Evolutionary conservation across 2,329 filamentous ascomycete species (phyloP).

Genomic region (Westerdykella aurantiaca): DNA sequence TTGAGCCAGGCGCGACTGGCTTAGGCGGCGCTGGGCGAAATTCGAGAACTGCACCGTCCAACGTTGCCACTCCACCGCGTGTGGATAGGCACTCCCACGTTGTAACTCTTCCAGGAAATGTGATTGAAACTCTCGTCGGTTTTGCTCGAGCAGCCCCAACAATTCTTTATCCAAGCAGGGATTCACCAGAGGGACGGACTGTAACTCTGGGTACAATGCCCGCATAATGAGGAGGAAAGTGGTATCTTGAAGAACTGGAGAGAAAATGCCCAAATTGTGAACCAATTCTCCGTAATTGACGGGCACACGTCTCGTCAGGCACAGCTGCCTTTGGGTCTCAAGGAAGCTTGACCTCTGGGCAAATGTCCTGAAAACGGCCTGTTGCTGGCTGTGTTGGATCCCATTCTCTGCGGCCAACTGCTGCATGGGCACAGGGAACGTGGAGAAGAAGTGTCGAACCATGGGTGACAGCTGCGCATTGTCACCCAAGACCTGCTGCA

Average conservation of each 20-base stretch:
- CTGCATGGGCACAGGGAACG: constrained; percentile 42
- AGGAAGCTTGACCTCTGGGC: constrained; percentile 31
- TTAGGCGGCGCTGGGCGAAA: too few species aligned
- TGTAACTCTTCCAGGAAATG: too few species aligned
- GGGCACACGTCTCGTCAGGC: constrained; percentile 37
- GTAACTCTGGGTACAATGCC: too few species aligned
- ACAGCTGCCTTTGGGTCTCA: too few species aligned
- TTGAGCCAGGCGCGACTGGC: too few species aligned
- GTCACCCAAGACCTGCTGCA: constrained; percentile 43
- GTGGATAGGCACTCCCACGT: too few species aligned
- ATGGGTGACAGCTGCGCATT: constrained; percentile 40
- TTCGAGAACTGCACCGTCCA: too few species aligned
- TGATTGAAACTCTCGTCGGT: too few species aligned
- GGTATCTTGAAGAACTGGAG: constrained; percentile 49
- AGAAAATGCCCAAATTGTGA: constrained; percentile 45
- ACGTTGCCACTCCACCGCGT: too few species aligned
- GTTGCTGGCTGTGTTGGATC: constrained; percentile 28
- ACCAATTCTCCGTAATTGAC: constrained; percentile 54
- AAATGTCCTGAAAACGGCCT: constrained; percentile 34
- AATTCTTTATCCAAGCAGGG: too few species aligned
- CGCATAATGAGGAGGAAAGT: constrained; percentile 40
- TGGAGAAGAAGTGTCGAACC: constrained; percentile 43
- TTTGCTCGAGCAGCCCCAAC: too few species aligned
- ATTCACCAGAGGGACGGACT: too few species aligned
- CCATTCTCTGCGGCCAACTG: constrained; percentile 10